A percentile compares a stretch with the other conserved stretches of the same genome.
These are phyloP conservation scores for Corchorus capsularis DNA, from an alignment of 345 rosid species.

Conservation along the genomic window DNA sequence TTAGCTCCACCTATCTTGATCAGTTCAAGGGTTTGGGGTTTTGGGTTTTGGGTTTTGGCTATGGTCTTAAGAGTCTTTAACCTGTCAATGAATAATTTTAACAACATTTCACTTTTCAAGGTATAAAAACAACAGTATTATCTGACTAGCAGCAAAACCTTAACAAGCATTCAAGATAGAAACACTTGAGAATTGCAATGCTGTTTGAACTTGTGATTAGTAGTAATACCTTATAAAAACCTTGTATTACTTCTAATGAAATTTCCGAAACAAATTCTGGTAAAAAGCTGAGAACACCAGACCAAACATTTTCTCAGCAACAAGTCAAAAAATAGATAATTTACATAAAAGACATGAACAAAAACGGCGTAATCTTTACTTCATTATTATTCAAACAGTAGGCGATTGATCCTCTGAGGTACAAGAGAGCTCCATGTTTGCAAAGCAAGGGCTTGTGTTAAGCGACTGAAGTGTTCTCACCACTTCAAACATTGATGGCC, in stretches of 20 bases:
- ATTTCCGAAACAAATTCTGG: slow-evolving; percentile 4
- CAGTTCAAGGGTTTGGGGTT: too few species aligned
- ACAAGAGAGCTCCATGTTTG: slow-evolving; percentile 25
- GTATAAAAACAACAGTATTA: neutral
- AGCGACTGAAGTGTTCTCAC: slow-evolving; percentile 60
- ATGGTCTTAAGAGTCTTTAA: too few species aligned
- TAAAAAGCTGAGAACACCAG: neutral
- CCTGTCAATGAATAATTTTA: too few species aligned
- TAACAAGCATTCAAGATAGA: neutral
- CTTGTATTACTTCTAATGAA: slow-evolving; percentile 19
- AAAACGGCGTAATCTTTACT: neutral
- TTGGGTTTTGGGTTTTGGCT: too few species aligned
- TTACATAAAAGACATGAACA: slow-evolving; percentile 20
- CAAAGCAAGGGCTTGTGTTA: slow-evolving; percentile 28
- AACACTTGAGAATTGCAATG: neutral
- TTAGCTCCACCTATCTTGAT: too few species aligned
- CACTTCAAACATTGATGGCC: slow-evolving; percentile 76
- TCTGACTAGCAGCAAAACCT: neutral
- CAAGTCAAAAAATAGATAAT: slow-evolving; percentile 6
- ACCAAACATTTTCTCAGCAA: slow-evolving; percentile 1
- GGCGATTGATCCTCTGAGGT: slow-evolving; percentile 25
- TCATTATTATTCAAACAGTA: slow-evolving; percentile 20
- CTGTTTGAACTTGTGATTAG: neutral
- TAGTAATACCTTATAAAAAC: slow-evolving; percentile 3
- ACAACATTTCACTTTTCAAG: too few species aligned